phyloP scores from a whole-genome alignment of 176 grass and related monocot genomes.

The Phoenix dactylifera region DNA sequence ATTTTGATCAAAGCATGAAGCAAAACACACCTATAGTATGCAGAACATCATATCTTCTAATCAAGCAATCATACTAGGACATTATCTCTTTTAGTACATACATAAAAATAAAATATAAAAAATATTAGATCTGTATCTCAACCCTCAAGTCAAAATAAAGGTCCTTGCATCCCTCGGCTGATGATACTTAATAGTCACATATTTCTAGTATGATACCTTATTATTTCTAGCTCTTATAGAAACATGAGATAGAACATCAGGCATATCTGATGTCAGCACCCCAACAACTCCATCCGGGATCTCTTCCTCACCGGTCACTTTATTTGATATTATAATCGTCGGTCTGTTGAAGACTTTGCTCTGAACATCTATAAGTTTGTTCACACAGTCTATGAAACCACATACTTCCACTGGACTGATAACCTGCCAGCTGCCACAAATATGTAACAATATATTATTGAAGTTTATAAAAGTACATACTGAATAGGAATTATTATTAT shows the following conservation, averaged over 20 bases:
- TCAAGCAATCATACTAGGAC: not conserved
- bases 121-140: too few relatives aligned
- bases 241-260: slow-evolving; percentile 24
- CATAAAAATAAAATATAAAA: too few relatives aligned
- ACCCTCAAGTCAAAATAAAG: too few relatives aligned
- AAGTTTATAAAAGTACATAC: too few relatives aligned
- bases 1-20: slow-evolving; percentile 15
- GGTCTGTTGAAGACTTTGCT: slow-evolving; percentile 8
- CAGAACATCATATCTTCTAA: not conserved
- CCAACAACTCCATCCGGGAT: slow-evolving; percentile 15
- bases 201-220: slow-evolving; percentile 1
- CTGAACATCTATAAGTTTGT: slow-evolving; percentile 15
- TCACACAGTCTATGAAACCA: slow-evolving; percentile 14
- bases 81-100: too few relatives aligned
- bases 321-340: slow-evolving; percentile 12
- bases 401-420: slow-evolving; percentile 14
- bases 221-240: slow-evolving; percentile 17
- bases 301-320: slow-evolving; percentile 12
- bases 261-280: slow-evolving; percentile 20
- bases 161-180: too few relatives aligned
- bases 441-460: not conserved
- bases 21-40: slow-evolving; percentile 7
- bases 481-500: not conserved
- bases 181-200: too few relatives aligned
- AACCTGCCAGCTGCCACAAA: slow-evolving; percentile 10